Conservation (phyloP, 441 rosid genomes). For the Isatis lusitanica region DNA sequence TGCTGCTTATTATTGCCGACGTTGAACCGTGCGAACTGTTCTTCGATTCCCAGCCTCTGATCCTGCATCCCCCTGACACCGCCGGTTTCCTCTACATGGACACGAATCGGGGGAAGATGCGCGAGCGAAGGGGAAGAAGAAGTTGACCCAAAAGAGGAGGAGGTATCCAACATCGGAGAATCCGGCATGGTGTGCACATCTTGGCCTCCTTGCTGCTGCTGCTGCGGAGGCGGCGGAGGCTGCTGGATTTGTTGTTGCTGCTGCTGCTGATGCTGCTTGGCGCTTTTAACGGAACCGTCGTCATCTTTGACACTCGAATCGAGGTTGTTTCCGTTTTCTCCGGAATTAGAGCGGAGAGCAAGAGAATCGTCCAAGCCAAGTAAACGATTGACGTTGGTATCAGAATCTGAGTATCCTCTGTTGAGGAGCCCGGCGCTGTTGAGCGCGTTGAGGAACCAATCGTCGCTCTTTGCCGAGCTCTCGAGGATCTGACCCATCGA, state of each 20-base stretch:
- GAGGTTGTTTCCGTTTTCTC: constrained; percentile 38
- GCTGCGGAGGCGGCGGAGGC: constrained; percentile 27
- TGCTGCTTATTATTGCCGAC: constrained; percentile 37
- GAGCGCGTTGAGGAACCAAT: constrained; percentile 84
- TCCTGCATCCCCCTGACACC: constrained; percentile 46
- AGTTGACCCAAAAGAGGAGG: constrained; percentile 91
- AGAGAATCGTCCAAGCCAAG: constrained; percentile 67
- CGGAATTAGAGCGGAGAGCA: constrained; percentile 33
- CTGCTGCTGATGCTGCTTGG: constrained; percentile 35
- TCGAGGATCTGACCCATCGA: constrained; percentile 75
- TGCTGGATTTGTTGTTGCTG: constrained; percentile 32
- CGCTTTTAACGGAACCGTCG: constrained; percentile 53
- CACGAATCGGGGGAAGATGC: constrained; percentile 86
- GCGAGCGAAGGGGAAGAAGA: constrained; percentile 86
- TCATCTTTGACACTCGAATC: constrained; percentile 39
- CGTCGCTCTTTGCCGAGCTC: constrained; percentile 66
- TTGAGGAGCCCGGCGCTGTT: constrained; percentile 65
- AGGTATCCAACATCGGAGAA: constrained; percentile 89
- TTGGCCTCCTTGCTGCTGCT: constrained; percentile 45
- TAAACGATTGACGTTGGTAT: constrained; percentile 63
- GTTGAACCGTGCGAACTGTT: constrained; percentile 73
- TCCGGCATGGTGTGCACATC: constrained; percentile 92
- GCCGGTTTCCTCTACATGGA: constrained; percentile 57
- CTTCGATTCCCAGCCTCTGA: constrained; percentile 74
- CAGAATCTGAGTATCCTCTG: constrained; percentile 74